A percentile compares a stretch with the other conserved stretches of the same genome.
Evolutionary conservation across 306 rosid species (phyloP).

Genomic region (Potentilla sterilis): DNA sequence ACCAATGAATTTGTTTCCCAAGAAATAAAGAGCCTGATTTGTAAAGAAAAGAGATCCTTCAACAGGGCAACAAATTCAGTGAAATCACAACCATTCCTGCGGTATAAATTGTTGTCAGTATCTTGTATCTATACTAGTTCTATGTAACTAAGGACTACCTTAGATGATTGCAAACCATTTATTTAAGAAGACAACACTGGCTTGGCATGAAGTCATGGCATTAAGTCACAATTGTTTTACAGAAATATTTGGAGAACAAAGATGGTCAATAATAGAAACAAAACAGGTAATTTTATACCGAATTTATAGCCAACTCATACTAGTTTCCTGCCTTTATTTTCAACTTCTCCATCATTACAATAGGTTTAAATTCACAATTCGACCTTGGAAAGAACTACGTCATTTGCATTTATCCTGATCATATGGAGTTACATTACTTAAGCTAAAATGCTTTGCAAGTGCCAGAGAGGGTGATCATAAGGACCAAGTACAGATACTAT

Average conservation of each 20-base stretch:
- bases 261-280: background rate
- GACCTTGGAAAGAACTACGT: background rate
- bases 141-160: background rate
- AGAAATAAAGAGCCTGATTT: slow-evolving; percentile 66
- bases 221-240: background rate
- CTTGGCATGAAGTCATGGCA: background rate
- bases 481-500: background rate
- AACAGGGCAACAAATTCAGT: slow-evolving; percentile 79
- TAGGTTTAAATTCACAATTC: background rate
- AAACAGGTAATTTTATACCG: background rate
- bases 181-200: background rate
- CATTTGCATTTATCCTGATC: background rate
- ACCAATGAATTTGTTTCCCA: slow-evolving; percentile 62
- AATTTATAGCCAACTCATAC: background rate
- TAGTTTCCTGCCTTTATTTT: background rate
- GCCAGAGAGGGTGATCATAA: background rate
- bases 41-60: slow-evolving; percentile 71
- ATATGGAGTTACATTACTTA: background rate
- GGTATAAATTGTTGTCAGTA: slow-evolving; percentile 8
- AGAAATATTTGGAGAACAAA: background rate
- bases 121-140: background rate
- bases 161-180: background rate
- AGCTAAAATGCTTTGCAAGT: background rate
- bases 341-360: background rate
- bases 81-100: slow-evolving; percentile 97